Evolutionary conservation across 768 basidiomycete species (phyloP), one percentile per base, ranked within the genome.

Genomic region (Podaxis sp.): DNA sequence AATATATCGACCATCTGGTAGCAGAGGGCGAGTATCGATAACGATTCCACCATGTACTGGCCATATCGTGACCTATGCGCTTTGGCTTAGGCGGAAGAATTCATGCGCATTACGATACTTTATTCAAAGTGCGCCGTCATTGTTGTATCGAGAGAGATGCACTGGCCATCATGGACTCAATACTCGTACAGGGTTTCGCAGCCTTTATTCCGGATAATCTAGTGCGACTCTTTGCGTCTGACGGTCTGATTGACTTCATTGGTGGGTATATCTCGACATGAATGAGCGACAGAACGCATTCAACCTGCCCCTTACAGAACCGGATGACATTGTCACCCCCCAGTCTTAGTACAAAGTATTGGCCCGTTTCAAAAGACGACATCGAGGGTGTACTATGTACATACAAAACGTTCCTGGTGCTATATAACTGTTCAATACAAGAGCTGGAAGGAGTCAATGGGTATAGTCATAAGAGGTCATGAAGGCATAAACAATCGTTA

Each of bases 81-180:
- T n/a, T 44, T 57, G 55, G 55, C 60, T 38, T 7, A 77, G 84
- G 83, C 16, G 82, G 83, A 32, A 54, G 68, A n/a, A 77, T 86
- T 14, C 72, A 65, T 2, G 67, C 77, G 11, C 66, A 58, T 32
- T 85, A 77, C 62, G 75, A 73, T 16, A 27, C 55, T 2, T 59
- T 78, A 28, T 55, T 79, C 53, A 81, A 79, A 60, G 81, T 80
- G 36, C 28, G 55, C n/a, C 42, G n/a, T 7, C 42, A 9, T 14
- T 32, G 25, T 13, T 35, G n/a, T 27, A 13, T 37, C 25, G 3
- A 13, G 18, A 5, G 14, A 55, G 38, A 14, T 25, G 53, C n/a
- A 14, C 14, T 13, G 42, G 9, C n/a, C 18, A 42, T 32, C 14
- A 38, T 16, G 52, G 35, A 51, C 47, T 28, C 32, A 9, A 32